Evolutionary conservation across 345 rosid species (phyloP).

Genomic region (Salix koriyanagi): DNA sequence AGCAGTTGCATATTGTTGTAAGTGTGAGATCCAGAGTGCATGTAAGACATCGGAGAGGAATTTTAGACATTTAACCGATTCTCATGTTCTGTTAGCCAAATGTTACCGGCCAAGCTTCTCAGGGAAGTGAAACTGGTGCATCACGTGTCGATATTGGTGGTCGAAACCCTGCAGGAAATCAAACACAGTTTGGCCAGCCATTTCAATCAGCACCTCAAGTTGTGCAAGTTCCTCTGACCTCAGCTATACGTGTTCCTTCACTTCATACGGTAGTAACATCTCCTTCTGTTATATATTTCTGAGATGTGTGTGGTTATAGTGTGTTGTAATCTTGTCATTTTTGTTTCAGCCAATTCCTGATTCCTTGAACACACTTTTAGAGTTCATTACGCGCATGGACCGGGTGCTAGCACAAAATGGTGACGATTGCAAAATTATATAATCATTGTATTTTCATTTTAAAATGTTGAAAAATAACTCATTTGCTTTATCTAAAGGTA

Average conservation of each 20-base stretch:
- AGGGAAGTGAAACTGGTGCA: conserved; percentile 48
- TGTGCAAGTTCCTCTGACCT: conserved; percentile 58
- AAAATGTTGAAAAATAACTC: conserved; percentile 17
- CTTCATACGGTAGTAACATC: conserved; percentile 42
- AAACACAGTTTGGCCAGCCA: conserved; percentile 45
- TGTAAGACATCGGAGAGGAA: not conserved
- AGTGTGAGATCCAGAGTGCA: not conserved
- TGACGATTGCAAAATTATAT: conserved; percentile 22
- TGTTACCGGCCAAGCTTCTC: conserved; percentile 43
- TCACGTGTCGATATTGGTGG: conserved; percentile 27
- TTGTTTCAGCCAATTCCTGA: conserved; percentile 77
- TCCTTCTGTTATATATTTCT: not conserved
- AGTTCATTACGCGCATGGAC: conserved; percentile 74
- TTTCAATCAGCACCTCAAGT: conserved; percentile 54
- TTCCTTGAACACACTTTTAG: conserved; percentile 66
- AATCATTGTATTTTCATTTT: not conserved
- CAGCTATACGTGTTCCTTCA: conserved; percentile 63
- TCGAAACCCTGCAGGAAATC: conserved; percentile 51
- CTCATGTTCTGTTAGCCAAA: conserved; percentile 30
- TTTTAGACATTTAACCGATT: not conserved
- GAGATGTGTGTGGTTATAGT: not conserved
- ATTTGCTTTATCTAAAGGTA: conserved; percentile 39
- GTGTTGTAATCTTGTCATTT: not conserved
- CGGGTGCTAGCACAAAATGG: conserved; percentile 63
- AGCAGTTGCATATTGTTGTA: not conserved